phyloP scores from a whole-genome alignment of 495 filamentous ascomycete genomes.

The Pyrenopolyporus hunteri region DNA sequence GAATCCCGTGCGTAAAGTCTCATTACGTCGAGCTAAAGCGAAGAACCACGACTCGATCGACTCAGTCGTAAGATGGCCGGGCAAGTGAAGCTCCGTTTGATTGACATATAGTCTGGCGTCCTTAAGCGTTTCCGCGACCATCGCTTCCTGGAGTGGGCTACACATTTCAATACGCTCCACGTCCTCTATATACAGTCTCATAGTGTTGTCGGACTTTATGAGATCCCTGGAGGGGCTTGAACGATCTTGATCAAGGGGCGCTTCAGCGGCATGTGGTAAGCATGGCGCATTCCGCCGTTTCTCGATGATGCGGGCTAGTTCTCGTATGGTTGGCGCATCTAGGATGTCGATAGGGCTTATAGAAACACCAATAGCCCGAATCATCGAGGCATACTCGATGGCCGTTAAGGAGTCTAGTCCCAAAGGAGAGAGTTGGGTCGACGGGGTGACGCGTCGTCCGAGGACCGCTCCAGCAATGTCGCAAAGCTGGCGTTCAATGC shows the following conservation, averaged over 20 bases:
- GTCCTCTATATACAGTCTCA: slow-evolving; percentile 33
- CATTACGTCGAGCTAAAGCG: slow-evolving; percentile 58
- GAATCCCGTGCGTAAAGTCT: slow-evolving; percentile 76
- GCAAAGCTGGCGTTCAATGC: slow-evolving; percentile 55
- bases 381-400: slow-evolving; percentile 66
- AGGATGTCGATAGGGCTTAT: slow-evolving; percentile 64
- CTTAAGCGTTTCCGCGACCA: slow-evolving; percentile 71
- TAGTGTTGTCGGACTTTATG: slow-evolving; percentile 25
- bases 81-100: slow-evolving; percentile 66
- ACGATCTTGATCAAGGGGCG: background rate
- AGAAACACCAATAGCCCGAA: slow-evolving; percentile 59
- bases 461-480: slow-evolving; percentile 56
- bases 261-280: background rate
- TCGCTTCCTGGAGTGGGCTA: slow-evolving; percentile 75
- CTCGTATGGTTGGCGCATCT: slow-evolving; percentile 50
- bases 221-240: background rate
- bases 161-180: slow-evolving; percentile 64
- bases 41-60: slow-evolving; percentile 55
- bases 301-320: slow-evolving; percentile 13
- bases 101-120: slow-evolving; percentile 71
- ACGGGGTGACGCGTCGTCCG: slow-evolving; percentile 44
- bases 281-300: background rate
- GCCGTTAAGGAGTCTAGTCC: slow-evolving; percentile 77
- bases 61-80: slow-evolving; percentile 31
- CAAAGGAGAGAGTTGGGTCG: slow-evolving; percentile 53